These are phyloP conservation scores for Serendipita sp. DNA, from an alignment of 768 basidiomycete species.

Conservation along the genomic window DNA sequence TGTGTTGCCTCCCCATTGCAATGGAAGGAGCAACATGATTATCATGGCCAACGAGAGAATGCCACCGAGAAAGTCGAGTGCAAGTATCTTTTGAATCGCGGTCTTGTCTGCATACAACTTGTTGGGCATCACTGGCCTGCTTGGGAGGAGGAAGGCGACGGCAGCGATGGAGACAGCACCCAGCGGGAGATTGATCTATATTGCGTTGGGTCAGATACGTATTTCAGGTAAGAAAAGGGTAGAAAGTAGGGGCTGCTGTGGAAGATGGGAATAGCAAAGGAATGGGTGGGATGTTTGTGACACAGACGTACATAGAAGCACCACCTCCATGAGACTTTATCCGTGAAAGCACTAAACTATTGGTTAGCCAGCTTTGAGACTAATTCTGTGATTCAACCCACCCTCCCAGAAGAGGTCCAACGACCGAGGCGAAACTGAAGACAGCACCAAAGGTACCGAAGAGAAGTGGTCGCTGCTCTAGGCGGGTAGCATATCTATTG, in stretches of 20 bases:
- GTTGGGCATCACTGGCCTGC: neutral
- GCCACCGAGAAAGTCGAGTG: neutral
- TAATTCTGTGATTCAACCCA: neutral
- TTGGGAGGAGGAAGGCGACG: neutral
- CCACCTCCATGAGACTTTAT: neutral
- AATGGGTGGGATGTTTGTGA: too few species aligned
- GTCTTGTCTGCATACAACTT: neutral
- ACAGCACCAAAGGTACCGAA: conserved; percentile 27
- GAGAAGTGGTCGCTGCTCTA: conserved; percentile 19
- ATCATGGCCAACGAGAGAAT: conserved; percentile 13
- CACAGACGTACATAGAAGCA: neutral
- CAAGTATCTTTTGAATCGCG: neutral
- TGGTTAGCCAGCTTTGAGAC: neutral
- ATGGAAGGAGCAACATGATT: conserved; percentile 25
- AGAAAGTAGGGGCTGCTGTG: too few species aligned
- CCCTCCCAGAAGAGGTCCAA: neutral
- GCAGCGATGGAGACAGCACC: neutral
- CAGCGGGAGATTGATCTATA: neutral
- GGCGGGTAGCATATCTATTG: conserved; percentile 14
- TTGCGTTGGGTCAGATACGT: neutral
- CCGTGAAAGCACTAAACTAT: conserved; percentile 1
- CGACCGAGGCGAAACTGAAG: conserved; percentile 17
- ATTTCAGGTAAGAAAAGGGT: neutral
- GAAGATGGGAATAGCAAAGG: too few species aligned
- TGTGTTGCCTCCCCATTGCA: conserved; percentile 33